Percentiles rank a stretch among this genome's conserved stretches.
Evolutionary conservation across 2,329 filamentous ascomycete species (phyloP).

Genomic region (Aspergillus terreus): DNA sequence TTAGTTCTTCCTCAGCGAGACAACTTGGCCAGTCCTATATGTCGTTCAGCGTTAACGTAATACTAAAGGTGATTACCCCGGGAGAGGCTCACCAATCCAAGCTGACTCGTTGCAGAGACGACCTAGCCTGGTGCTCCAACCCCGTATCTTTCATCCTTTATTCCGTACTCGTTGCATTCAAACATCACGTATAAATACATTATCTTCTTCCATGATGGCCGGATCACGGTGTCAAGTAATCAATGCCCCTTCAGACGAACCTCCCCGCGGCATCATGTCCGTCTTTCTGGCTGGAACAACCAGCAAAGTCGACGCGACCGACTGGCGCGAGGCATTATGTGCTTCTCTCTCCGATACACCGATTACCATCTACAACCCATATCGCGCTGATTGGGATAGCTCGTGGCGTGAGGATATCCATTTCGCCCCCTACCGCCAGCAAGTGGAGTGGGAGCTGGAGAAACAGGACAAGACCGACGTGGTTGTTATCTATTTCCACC

Average conservation of each 20-base stretch:
- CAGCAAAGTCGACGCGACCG: neutral
- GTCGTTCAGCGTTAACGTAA: too few relatives aligned
- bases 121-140: neutral
- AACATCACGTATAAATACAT: neutral
- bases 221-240: conserved; percentile 2
- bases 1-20: too few relatives aligned
- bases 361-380: conserved; percentile 6
- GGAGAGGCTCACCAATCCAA: neutral
- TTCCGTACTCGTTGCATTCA: too few relatives aligned
- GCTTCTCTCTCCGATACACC: conserved; percentile 1
- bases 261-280: conserved; percentile 1
- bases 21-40: too few relatives aligned
- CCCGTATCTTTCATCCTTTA: neutral
- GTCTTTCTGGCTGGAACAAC: conserved; percentile 7
- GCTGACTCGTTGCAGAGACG: neutral
- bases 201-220: neutral
- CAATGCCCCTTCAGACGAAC: conserved; percentile 5
- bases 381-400: conserved; percentile 6
- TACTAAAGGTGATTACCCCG: too few relatives aligned
- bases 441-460: conserved; percentile 9
- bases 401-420: conserved; percentile 7
- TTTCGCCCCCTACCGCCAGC: conserved; percentile 4
- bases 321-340: conserved; percentile 6
- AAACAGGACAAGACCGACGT: conserved; percentile 6
- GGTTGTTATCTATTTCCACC: conserved; percentile 10